Conservation (phyloP, 1,284 basidiomycete genomes). For the Ceratobasidium theobromae region DNA sequence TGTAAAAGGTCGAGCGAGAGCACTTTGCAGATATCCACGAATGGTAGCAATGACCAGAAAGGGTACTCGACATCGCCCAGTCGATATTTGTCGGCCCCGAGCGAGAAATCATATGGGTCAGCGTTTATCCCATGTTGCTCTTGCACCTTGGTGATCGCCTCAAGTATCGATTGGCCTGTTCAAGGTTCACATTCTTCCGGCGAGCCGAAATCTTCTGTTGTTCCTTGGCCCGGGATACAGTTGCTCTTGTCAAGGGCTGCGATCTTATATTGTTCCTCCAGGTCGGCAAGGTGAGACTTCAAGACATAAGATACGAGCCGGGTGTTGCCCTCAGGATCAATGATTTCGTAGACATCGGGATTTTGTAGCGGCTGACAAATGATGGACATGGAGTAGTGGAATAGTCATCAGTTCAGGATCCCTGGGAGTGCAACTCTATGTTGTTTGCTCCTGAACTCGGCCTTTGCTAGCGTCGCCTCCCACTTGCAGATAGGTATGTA, state of each 20-base stretch:
- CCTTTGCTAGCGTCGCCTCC: not conserved
- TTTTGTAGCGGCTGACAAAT: not conserved
- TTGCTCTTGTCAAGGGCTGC: slow-evolving; percentile 11
- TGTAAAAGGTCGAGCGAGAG: slow-evolving; percentile 31
- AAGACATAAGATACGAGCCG: slow-evolving; percentile 5
- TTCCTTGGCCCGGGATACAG: slow-evolving; percentile 21
- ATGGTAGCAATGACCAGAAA: slow-evolving; percentile 31
- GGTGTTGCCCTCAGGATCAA: slow-evolving; percentile 6
- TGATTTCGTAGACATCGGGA: not conserved
- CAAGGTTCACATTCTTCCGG: not conserved
- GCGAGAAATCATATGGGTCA: slow-evolving; percentile 23
- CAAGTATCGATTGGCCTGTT: slow-evolving; percentile 15
- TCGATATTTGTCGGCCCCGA: not conserved
- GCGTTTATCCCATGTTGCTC: not conserved
- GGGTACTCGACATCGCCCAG: slow-evolving; percentile 34
- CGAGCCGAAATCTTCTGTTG: slow-evolving; percentile 22
- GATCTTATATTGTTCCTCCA: slow-evolving; percentile 27
- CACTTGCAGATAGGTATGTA: slow-evolving; percentile 31
- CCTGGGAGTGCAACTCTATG: slow-evolving; percentile 9
- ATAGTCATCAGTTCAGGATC: not conserved
- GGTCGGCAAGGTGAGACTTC: slow-evolving; percentile 16
- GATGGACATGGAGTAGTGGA: slow-evolving; percentile 19
- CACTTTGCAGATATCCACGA: slow-evolving; percentile 14
- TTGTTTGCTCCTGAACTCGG: slow-evolving; percentile 1
- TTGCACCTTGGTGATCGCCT: not conserved